A percentile compares a stretch with the other conserved stretches of the same genome.
phyloP scores from a whole-genome alignment of 768 basidiomycete genomes.

The Collybiopsis luxurians region DNA sequence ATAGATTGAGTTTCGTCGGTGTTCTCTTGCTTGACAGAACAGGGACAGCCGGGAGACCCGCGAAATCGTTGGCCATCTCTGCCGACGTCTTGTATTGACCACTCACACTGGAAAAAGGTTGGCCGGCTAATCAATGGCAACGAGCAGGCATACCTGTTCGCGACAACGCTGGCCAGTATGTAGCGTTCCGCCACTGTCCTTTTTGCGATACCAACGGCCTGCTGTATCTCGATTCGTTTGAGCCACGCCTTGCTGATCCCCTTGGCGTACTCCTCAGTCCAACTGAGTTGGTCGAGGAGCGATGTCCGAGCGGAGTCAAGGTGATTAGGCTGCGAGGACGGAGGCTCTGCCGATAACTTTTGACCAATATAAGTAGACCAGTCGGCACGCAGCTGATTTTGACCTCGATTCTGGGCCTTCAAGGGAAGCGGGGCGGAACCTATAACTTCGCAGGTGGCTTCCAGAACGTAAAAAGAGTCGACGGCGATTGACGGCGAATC shows the following conservation, averaged over 20 bases:
- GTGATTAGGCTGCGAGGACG: background rate
- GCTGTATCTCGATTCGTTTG: conserved; percentile 38
- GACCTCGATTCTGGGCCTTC: background rate
- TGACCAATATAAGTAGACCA: conserved; percentile 60
- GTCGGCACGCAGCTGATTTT: conserved; percentile 46
- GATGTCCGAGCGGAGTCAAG: conserved; percentile 15
- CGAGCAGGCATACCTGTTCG: conserved; percentile 54
- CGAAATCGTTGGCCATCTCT: conserved; percentile 73
- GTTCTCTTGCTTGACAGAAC: background rate
- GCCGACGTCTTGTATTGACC: conserved; percentile 64
- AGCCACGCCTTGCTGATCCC: conserved; percentile 74
- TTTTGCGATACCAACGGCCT: conserved; percentile 39
- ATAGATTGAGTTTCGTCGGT: conserved; percentile 46
- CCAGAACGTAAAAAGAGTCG: conserved; percentile 56
- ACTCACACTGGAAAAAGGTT: conserved; percentile 47
- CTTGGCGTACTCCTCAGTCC: conserved; percentile 68
- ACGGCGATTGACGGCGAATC: conserved; percentile 5
- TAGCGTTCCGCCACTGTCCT: conserved; percentile 57
- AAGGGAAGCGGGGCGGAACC: conserved; percentile 30
- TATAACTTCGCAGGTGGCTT: conserved; percentile 72
- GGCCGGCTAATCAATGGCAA: background rate
- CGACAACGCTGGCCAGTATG: conserved; percentile 66
- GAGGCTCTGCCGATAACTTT: conserved; percentile 8
- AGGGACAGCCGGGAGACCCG: conserved; percentile 36
- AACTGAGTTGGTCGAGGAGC: conserved; percentile 46